phyloP scores from a whole-genome alignment of 108 stramenopile genomes.

The Cylindrotheca closterium region DNA sequence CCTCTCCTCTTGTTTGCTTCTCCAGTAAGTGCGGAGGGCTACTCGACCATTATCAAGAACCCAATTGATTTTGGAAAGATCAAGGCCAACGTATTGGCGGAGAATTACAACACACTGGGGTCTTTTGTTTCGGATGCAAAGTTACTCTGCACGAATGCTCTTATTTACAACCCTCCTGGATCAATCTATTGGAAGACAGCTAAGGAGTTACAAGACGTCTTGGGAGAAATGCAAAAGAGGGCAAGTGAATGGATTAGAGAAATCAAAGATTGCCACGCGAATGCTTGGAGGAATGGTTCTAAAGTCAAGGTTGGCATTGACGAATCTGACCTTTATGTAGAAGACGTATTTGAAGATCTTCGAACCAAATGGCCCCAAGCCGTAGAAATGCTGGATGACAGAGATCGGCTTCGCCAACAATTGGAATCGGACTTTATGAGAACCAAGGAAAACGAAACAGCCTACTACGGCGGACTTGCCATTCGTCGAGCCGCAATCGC shows the following conservation, averaged over 20 bases:
- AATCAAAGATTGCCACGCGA: constrained; percentile 68
- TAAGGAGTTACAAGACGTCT: constrained; percentile 56
- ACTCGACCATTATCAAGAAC: constrained; percentile 57
- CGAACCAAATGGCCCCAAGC: constrained; percentile 76
- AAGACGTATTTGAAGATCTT: constrained; percentile 60
- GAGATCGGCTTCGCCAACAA: constrained; percentile 53
- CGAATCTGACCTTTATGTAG: constrained; percentile 21
- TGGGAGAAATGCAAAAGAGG: constrained; percentile 62
- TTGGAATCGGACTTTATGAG: constrained; percentile 64
- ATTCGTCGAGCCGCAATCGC: constrained; percentile 67
- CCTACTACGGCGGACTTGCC: constrained; percentile 78
- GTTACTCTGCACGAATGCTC: constrained; percentile 70
- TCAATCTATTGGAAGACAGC: constrained; percentile 76
- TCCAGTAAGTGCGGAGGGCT: constrained; percentile 68
- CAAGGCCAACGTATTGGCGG: constrained; percentile 48
- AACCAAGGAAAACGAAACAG: constrained; percentile 83
- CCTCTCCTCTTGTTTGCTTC: constrained; percentile 78
- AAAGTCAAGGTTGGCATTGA: constrained; percentile 14
- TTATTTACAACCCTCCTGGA: constrained; percentile 73
- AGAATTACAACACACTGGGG: constrained; percentile 65
- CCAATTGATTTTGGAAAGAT: constrained; percentile 81
- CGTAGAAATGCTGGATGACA: constrained; percentile 63
- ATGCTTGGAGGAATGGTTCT: constrained; percentile 14
- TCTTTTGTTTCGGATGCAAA: constrained; percentile 65
- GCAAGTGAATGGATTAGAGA: constrained; percentile 69